Evolutionary conservation across 2,329 filamentous ascomycete genomes (phyloP), one percentile per base, ranked within the genome.

Genomic region (Cladosporium cucumerinum): DNA sequence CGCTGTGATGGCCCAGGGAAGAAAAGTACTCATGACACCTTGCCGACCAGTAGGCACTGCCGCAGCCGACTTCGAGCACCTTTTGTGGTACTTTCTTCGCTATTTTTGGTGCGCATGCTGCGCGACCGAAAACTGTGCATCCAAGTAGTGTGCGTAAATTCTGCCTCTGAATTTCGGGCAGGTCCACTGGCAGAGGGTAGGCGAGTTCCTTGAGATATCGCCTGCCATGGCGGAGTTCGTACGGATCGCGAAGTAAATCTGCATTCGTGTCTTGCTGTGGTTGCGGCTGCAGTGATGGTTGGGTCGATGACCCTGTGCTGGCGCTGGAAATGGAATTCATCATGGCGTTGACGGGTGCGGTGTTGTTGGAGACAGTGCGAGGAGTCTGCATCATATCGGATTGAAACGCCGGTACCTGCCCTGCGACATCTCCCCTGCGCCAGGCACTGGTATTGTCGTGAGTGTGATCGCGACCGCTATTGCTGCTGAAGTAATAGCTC

Each of bases 171-270:
- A 96, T 85, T 78, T 97, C 93, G 48, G 89, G 82, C 48, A 97
- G 85, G 78, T 97, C 94, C 79, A 90, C 89, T 46, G 94, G 94
- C 2, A 97, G 82, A n/a, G 92, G 92, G 72, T 98, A 97, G 8
- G 86, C 80, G 32, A 91, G 81, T 73, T 96, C 91, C 74, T 90
- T 87, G 68, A 96, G 85, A 78, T 94, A 97, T 55, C 89, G 89
- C 65, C 93, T 89, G 61, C 92, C 92, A 80, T 95, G 89, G 72
- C 89, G 88, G 68, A 88, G 80, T 69, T 90, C 62, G 55, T 62
- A 62, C 1, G 60, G 60, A n/a, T 62, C 60, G 49, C 60, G 60
- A 1, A 34, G 23, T 2, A 62, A 36, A 25, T 62, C 60, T n/a
- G 49, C 32, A n/a, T 26, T 52, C n/a, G 30, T 28, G 32, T 62